Evolutionary conservation across 2,329 filamentous ascomycete species (phyloP), one percentile per base, ranked within the genome.

Genomic region (Whalleya microplaca): DNA sequence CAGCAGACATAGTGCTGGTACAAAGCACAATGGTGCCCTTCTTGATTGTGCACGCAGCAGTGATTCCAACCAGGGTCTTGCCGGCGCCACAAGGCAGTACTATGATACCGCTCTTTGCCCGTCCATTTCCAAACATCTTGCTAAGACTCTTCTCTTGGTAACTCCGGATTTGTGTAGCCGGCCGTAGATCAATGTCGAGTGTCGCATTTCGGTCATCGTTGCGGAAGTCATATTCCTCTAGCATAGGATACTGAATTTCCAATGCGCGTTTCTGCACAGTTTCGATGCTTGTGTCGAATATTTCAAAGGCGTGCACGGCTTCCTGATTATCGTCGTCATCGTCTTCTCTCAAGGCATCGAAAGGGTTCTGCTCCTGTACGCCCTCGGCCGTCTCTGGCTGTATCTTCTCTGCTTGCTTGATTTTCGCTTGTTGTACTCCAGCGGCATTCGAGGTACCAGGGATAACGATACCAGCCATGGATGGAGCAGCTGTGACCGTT

Each of bases 71-170:
- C 41, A 99, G 78, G 1, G 95, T 99, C 79, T 99, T 99, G 57
- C 95, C 95, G 18, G 95, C 95, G 65, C 95, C 95, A 72, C 95
- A 99, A 18, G 95, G 95, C 66, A 99, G 76, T 53, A 99, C 95
- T 57, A 99, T 99, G 64, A 99, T 96, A 55, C 95, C 95, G 73
- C 92, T 97, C 78, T 96, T 95, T 14, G 95, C 95, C 75, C 95
- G 89, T 48, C 94, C 94, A 70, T 99, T 99, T 70, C 95, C 94
- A 72, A 99, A 99, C 95, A 99, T 99, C 75, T 99, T 99, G 78
- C 91, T 96, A 9, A 99, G 80, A 64, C 92, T 96, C 77, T 97
- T 96, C 74, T 99, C 95, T 72, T 99, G 95, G 67, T 99, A 99
- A 27, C 84, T 88, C 71, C 94, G 87, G 71, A 98, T 98, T 69